These are phyloP conservation scores for Saccharum officinarum DNA, from an alignment of 176 grass and related monocot species.

Conservation along the genomic window DNA sequence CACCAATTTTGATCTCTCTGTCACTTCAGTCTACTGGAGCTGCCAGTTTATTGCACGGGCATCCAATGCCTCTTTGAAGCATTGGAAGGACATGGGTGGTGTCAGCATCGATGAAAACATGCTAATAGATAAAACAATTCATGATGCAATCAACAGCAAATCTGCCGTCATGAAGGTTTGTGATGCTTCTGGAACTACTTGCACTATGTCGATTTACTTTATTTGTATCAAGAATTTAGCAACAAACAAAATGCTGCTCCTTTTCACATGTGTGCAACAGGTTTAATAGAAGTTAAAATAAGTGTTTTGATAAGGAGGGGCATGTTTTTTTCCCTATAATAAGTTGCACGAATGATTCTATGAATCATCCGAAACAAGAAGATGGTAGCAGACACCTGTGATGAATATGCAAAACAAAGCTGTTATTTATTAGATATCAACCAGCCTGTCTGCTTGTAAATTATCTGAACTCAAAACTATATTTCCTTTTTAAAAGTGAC, in stretches of 20 bases:
- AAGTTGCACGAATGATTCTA: not conserved
- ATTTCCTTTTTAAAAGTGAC: not conserved
- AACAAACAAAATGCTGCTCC: not conserved
- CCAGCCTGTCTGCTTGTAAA: not conserved
- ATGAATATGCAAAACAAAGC: not conserved
- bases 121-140: slow-evolving; percentile 88
- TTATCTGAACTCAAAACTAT: not conserved
- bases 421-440: slow-evolving; percentile 14
- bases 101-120: slow-evolving; percentile 84
- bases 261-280: not conserved
- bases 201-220: slow-evolving; percentile 6
- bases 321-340: not conserved
- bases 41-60: slow-evolving; percentile 90
- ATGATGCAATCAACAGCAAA: slow-evolving; percentile 73
- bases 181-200: slow-evolving; percentile 19
- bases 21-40: slow-evolving; percentile 78
- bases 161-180: slow-evolving; percentile 84
- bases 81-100: slow-evolving; percentile 94
- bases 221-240: not conserved
- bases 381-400: not conserved
- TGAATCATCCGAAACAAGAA: not conserved
- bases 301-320: not conserved
- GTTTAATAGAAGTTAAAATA: not conserved
- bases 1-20: slow-evolving; percentile 18
- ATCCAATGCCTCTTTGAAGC: slow-evolving; percentile 89